Evolutionary conservation across 2,329 filamentous ascomycete genomes (phyloP).

Genomic region (Aspergillus tubingensis): DNA sequence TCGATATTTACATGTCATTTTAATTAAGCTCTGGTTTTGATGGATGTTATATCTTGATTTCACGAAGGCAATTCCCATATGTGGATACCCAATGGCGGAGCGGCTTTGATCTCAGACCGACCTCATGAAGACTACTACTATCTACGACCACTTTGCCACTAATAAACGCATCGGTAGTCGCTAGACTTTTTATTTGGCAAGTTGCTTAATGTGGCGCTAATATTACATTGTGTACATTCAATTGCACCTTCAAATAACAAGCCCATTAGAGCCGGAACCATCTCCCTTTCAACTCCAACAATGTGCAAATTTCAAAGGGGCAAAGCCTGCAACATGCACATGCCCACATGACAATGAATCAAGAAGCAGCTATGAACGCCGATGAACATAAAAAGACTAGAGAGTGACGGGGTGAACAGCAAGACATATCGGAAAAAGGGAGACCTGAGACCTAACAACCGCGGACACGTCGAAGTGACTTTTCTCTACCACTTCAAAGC

Average conservation of each 20-base stretch:
- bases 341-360: background rate
- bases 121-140: too few relatives aligned
- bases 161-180: background rate
- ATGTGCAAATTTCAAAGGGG: background rate
- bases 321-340: background rate
- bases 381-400: background rate
- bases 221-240: background rate
- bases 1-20: too few relatives aligned
- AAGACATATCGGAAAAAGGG: background rate
- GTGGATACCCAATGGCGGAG: too few relatives aligned
- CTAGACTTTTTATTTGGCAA: background rate
- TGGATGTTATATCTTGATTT: too few relatives aligned
- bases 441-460: background rate
- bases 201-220: background rate
- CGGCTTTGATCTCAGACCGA: too few relatives aligned
- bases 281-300: background rate
- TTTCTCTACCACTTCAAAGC: conserved; percentile 51
- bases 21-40: too few relatives aligned
- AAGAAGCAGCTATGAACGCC: background rate
- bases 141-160: background rate
- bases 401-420: too few relatives aligned
- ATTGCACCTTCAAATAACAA: background rate
- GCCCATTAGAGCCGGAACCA: background rate
- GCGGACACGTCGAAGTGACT: background rate
- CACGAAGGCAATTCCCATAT: too few relatives aligned